Evolutionary conservation across 495 filamentous ascomycete species (phyloP).

Genomic region (Penicillium steckii): DNA sequence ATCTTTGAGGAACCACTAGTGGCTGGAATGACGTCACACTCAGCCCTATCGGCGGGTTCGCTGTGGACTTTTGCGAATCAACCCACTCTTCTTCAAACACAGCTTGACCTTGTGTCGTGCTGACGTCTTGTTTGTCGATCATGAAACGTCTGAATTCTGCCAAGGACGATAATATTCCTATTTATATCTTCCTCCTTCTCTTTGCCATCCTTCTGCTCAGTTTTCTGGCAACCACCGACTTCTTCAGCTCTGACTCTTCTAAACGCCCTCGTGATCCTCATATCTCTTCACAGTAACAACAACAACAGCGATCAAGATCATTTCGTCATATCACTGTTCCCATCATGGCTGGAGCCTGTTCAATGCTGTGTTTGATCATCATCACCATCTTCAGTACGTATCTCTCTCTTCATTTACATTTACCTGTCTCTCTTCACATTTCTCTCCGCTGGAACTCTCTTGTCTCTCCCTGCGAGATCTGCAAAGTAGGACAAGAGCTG

Average conservation of each 20-base stretch:
- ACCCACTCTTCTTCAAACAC: too few species aligned
- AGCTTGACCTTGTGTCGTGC: slow-evolving; percentile 2
- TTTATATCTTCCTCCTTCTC: slow-evolving; percentile 35
- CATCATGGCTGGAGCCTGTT: slow-evolving; percentile 38
- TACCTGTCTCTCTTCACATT: background rate
- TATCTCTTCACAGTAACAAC: background rate
- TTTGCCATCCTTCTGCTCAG: slow-evolving; percentile 29
- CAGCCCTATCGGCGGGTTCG: slow-evolving; percentile 10
- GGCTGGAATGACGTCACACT: slow-evolving; percentile 11
- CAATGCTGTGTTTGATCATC: slow-evolving; percentile 50
- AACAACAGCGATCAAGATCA: slow-evolving; percentile 1
- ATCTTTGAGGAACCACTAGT: too few species aligned
- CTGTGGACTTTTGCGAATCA: background rate
- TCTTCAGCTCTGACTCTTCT: slow-evolving; percentile 13
- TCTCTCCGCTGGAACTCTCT: background rate
- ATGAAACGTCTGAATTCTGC: slow-evolving; percentile 32
- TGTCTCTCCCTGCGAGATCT: background rate
- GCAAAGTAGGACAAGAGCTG: background rate
- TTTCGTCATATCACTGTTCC: background rate
- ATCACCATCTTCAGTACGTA: slow-evolving; percentile 58
- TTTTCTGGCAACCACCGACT: slow-evolving; percentile 28
- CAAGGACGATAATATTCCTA: slow-evolving; percentile 28
- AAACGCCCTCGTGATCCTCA: background rate
- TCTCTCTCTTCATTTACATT: background rate
- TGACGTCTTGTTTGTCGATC: slow-evolving; percentile 18